Evolutionary conservation across 148 eudicot species (phyloP).

Genomic region (Selenicereus undatus): DNA sequence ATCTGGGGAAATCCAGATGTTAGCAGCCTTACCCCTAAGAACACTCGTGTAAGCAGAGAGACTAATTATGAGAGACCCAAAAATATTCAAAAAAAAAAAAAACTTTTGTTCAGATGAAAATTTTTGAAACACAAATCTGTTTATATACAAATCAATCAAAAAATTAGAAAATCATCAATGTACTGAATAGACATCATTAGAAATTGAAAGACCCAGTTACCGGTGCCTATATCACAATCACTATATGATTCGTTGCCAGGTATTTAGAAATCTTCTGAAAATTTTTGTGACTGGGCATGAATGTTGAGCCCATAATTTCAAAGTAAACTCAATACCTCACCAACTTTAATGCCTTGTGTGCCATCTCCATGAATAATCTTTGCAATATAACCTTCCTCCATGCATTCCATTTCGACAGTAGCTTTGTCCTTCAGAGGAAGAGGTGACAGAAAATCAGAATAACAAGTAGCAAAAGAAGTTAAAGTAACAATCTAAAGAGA

Average conservation of each 20-base stretch:
- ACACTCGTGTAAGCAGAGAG: too few species aligned
- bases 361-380: slow-evolving; percentile 84
- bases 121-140: not conserved
- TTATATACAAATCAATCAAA: not conserved
- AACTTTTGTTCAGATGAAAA: too few species aligned
- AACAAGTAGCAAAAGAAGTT: not conserved
- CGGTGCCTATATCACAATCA: not conserved
- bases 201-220: not conserved
- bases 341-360: slow-evolving; percentile 81
- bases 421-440: slow-evolving; percentile 70
- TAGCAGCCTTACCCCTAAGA: too few species aligned
- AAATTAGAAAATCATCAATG: not conserved
- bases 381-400: slow-evolving; percentile 97
- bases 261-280: not conserved
- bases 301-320: not conserved
- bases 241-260: not conserved
- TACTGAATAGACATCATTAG: not conserved
- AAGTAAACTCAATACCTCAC: slow-evolving; percentile 50
- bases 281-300: not conserved
- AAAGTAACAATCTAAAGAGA: not conserved
- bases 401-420: slow-evolving; percentile 96
- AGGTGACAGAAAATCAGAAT: not conserved
- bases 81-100: too few species aligned
- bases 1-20: too few species aligned
- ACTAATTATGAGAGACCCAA: too few species aligned